phyloP scores from a whole-genome alignment of 2,329 filamentous ascomycete genomes.

The Emmonsiellopsis sp. region DNA sequence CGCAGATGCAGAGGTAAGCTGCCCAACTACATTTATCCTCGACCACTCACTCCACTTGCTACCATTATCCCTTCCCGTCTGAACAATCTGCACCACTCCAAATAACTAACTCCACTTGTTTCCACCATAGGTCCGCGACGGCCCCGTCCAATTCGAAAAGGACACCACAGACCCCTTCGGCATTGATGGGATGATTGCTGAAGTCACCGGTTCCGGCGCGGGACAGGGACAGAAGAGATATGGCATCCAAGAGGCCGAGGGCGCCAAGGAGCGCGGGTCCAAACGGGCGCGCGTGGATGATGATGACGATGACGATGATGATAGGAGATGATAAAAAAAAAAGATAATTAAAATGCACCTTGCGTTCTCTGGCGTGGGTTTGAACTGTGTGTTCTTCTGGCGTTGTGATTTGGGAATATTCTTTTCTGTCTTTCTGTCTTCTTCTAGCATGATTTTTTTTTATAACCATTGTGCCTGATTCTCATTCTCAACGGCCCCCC shows the following conservation, averaged over 20 bases:
- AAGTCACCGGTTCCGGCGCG: conserved; percentile 53
- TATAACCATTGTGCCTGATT: no score
- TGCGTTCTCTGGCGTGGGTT: no score
- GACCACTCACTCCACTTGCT: background rate
- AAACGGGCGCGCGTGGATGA: conserved; percentile 76
- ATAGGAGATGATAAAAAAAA: conserved; percentile 7
- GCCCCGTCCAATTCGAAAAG: conserved; percentile 94
- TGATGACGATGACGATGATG: conserved; percentile 36
- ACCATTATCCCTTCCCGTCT: conserved; percentile 22
- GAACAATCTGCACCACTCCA: background rate
- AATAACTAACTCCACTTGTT: background rate
- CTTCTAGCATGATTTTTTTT: no score
- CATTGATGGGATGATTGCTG: conserved; percentile 84
- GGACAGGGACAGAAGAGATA: conserved; percentile 41
- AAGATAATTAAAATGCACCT: background rate
- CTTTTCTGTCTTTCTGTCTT: no score
- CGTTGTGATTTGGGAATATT: no score
- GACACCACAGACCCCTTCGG: conserved; percentile 82
- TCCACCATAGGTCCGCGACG: conserved; percentile 57
- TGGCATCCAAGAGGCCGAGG: conserved; percentile 33
- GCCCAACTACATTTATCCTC: conserved; percentile 8
- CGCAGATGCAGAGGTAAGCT: conserved; percentile 61
- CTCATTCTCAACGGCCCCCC: no score
- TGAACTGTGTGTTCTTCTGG: no score
- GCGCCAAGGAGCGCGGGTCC: conserved; percentile 24